Percentiles rank a stretch among this genome's conserved stretches.
Conservation (phyloP, 2,329 filamentous ascomycete species). For the Claviceps digitariae region DNA sequence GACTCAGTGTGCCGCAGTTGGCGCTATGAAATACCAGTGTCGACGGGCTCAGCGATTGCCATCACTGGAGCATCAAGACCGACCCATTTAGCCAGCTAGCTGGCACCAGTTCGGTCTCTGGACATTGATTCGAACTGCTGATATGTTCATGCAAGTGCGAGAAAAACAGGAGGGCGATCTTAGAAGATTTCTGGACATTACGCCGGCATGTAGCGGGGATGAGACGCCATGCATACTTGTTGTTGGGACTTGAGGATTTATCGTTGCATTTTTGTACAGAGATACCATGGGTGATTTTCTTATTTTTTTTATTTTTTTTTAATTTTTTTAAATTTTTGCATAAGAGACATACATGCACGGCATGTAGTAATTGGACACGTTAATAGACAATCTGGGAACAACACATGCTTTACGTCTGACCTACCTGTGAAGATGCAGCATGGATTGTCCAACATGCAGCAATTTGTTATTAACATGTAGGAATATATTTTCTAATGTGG, state of each 20-base stretch:
- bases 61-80: slow-evolving; percentile 6
- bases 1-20: slow-evolving; percentile 70
- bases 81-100: neutral
- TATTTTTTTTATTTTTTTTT: neutral
- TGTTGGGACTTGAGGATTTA: neutral
- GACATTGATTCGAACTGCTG: neutral
- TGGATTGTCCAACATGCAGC: too few relatives aligned
- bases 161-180: too few relatives aligned
- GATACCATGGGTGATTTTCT: neutral
- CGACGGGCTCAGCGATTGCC: neutral
- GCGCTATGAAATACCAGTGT: slow-evolving; percentile 16
- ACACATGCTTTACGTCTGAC: neutral
- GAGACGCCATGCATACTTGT: neutral
- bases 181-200: too few relatives aligned
- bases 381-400: neutral
- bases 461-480: too few relatives aligned
- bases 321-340: neutral
- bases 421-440: too few relatives aligned
- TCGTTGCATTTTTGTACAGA: neutral
- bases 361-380: too few relatives aligned
- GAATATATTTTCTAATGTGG: too few relatives aligned
- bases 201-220: neutral
- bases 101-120: neutral
- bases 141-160: too few relatives aligned
- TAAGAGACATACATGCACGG: too few relatives aligned